These are phyloP conservation scores for Lentinula detonsa DNA, from an alignment of 768 basidiomycete species.

Conservation along the genomic window DNA sequence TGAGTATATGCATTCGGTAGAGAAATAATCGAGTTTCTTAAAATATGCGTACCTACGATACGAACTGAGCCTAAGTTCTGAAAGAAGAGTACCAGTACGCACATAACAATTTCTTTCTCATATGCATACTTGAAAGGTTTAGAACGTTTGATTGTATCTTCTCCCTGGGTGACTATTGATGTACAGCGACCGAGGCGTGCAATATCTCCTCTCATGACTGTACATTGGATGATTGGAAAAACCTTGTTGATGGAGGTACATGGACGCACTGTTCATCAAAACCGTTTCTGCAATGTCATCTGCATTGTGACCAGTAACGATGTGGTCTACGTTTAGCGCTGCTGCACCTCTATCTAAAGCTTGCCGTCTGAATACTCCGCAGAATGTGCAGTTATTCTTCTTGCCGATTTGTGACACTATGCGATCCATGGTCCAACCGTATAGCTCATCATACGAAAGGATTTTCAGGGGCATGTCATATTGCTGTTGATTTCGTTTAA, in stretches of 20 bases:
- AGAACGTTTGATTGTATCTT: slow-evolving; percentile 92
- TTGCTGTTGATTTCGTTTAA: slow-evolving; percentile 94
- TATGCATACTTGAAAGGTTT: slow-evolving; percentile 99
- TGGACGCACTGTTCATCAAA: slow-evolving; percentile 88
- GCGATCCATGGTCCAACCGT: slow-evolving; percentile 99
- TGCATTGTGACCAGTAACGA: slow-evolving; percentile 98
- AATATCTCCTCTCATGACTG: slow-evolving; percentile 98
- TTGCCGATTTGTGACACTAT: slow-evolving; percentile 92
- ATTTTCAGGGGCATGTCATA: slow-evolving; percentile 96
- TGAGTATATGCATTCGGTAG: slow-evolving; percentile 98
- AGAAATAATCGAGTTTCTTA: slow-evolving; percentile 98
- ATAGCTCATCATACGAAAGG: slow-evolving; percentile 90
- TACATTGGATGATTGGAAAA: neutral
- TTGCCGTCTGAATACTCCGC: slow-evolving; percentile 95
- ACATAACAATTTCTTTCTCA: slow-evolving; percentile 99
- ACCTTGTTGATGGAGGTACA: neutral
- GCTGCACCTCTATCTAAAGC: slow-evolving; percentile 94
- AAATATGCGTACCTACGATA: slow-evolving; percentile 95
- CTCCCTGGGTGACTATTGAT: slow-evolving; percentile 89
- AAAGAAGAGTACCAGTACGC: slow-evolving; percentile 17
- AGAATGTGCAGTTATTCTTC: slow-evolving; percentile 99
- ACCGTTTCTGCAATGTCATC: slow-evolving; percentile 99
- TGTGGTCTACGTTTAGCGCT: slow-evolving; percentile 86
- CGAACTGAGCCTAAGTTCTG: neutral
- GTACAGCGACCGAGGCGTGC: slow-evolving; percentile 93